Conservation (phyloP, 176 grass and related monocot species). For the Ensete ventricosum region DNA sequence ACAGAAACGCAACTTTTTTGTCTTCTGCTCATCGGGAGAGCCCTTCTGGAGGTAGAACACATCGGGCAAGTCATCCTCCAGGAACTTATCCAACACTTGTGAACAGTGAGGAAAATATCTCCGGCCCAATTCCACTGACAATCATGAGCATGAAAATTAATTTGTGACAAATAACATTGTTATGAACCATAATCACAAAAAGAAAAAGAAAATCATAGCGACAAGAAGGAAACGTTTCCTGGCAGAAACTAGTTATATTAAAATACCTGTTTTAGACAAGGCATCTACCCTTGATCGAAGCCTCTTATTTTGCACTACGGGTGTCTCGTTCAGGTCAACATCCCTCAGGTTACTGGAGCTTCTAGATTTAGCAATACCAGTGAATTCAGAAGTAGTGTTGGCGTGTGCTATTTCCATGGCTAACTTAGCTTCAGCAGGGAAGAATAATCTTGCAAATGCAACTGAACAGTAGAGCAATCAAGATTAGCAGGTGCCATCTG, state of each 20-base stretch:
- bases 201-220: not conserved
- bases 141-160: not conserved
- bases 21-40: constrained; percentile 54
- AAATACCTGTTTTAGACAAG: constrained; percentile 67
- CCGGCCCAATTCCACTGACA: constrained; percentile 77
- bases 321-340: constrained; percentile 86
- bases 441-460: constrained; percentile 82
- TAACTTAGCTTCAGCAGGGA: constrained; percentile 79
- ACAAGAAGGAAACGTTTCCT: not conserved
- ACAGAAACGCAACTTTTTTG: constrained; percentile 47
- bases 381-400: constrained; percentile 57
- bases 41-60: constrained; percentile 40
- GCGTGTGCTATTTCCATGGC: constrained; percentile 95
- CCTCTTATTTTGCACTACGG: constrained; percentile 61
- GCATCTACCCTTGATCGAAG: constrained; percentile 66
- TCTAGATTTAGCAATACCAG: constrained; percentile 33
- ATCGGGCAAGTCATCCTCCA: constrained; percentile 54
- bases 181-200: not conserved
- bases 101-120: constrained; percentile 84
- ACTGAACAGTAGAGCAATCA: constrained; percentile 32
- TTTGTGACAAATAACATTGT: not conserved
- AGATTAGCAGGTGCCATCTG: not conserved
- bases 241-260: not conserved
- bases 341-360: constrained; percentile 64
- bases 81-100: constrained; percentile 61